phyloP scores from a whole-genome alignment of 108 stramenopile species.

The Ochromonas danica region DNA sequence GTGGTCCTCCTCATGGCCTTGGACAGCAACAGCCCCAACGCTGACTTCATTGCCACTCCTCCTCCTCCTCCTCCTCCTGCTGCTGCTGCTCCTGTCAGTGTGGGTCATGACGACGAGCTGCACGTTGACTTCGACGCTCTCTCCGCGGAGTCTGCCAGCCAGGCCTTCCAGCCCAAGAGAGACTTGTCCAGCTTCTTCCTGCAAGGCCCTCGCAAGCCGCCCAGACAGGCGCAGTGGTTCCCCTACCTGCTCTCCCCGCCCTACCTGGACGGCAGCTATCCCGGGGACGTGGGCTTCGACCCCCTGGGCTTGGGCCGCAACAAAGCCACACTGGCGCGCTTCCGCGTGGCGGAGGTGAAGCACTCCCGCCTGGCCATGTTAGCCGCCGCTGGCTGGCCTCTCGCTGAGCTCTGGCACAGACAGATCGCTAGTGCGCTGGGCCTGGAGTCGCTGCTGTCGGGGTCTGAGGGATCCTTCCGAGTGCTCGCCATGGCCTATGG shows the following conservation, averaged over 20 bases:
- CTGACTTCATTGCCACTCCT: no score
- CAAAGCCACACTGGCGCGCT: conserved; percentile 58
- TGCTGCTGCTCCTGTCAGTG: no score
- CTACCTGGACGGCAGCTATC: conserved; percentile 65
- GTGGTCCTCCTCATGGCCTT: no score
- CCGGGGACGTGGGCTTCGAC: conserved; percentile 87
- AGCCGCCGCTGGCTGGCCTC: conserved; percentile 82
- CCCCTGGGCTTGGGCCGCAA: conserved; percentile 73
- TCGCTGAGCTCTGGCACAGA: conserved; percentile 72
- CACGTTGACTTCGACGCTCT: background rate
- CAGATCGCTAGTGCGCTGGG: conserved; percentile 65
- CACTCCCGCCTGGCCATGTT: conserved; percentile 84
- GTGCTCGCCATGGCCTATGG: conserved; percentile 55
- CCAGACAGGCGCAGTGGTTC: conserved; percentile 10
- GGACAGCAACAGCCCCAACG: no score
- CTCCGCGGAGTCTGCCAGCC: background rate
- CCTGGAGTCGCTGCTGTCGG: no score
- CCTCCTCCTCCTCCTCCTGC: no score
- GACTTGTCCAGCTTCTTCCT: background rate
- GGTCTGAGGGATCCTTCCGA: conserved; percentile 36
- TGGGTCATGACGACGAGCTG: no score
- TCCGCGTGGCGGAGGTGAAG: conserved; percentile 83
- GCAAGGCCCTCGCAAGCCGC: background rate
- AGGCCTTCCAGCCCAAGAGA: background rate
- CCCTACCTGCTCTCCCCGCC: background rate